Base-by-base conservation (phyloP, 495 filamentous ascomycete species). In the Penicillium steckii region DNA sequence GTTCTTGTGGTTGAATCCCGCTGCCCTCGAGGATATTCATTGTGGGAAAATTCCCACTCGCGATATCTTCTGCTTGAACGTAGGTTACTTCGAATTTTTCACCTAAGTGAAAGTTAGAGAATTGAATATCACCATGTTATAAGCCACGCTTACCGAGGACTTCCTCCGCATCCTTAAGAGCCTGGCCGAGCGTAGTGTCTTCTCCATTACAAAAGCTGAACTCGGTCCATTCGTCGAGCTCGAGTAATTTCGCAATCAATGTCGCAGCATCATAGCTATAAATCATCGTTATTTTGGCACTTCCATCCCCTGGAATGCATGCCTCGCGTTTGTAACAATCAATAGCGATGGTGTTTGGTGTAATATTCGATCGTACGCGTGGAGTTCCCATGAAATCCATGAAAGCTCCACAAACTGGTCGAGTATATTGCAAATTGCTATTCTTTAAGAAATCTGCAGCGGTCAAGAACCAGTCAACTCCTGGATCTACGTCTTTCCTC, bases 181-280 rank as follows among this genome's bases (percentile, higher is more conserved):
- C 49, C 21, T 52, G 26, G 10, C 41, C 32, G 17, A 52, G 32
- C n/a, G 41, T 52, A 22, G 49, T 52, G 27, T 52, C 49, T 17
- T 45, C 49, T 19, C 49, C 49, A 32, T 35, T 38, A 30, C 49
- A 52, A 24, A 52, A 38, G 41, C 27, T 52, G 49, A 52, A 35
- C 32, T 52, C 49, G n/a, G 49, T 19, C 49, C 49, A 52, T 13
- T 52, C 49, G 8, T 52, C 49, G 41, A 52, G 13, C 38, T 52
- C 49, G 18, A 52, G 23, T 19, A 52, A 22, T 30, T 52, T 52
- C 13, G 49, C 49, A 35, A 52, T 29, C 8, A 52, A 45, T 0
- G 42, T 52, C 32, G 21, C 42, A 25, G 49, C 49, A 46, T 52
- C 49, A 18, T 45, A 52, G 22, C 49, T 52, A 21, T 52, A 52